These are phyloP conservation scores for Calonectria naviculata DNA, from an alignment of 2,329 filamentous ascomycete species.

Conservation along the genomic window DNA sequence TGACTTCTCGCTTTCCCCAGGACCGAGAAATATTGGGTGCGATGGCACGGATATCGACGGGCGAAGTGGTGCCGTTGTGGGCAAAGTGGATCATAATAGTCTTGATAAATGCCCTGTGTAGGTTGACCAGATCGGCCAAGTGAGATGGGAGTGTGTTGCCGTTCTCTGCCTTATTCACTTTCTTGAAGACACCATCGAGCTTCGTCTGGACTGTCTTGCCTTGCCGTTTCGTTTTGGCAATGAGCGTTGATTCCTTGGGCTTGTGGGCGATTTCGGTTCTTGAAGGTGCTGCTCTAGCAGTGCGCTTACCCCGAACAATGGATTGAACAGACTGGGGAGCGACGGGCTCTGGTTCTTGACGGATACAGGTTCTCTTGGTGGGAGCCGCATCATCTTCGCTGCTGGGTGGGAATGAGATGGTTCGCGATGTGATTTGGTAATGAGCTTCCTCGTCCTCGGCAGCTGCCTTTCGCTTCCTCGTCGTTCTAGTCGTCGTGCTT, in stretches of 20 bases:
- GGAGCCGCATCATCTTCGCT: constrained; percentile 43
- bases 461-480: constrained; percentile 54
- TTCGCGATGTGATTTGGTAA: constrained; percentile 38
- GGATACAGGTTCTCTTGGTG: constrained; percentile 42
- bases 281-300: constrained; percentile 43
- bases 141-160: constrained; percentile 58
- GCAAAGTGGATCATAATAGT: constrained; percentile 76
- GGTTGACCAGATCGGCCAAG: constrained; percentile 68
- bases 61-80: constrained; percentile 72
- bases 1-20: constrained; percentile 79
- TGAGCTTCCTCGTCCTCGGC: constrained; percentile 40
- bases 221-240: constrained; percentile 44
- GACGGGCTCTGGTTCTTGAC: constrained; percentile 33
- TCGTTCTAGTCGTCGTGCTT: constrained; percentile 20
- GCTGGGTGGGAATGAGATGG: constrained; percentile 47
- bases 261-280: constrained; percentile 44
- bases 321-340: constrained; percentile 15
- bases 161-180: constrained; percentile 41
- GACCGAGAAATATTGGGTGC: constrained; percentile 72
- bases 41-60: constrained; percentile 72
- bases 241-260: constrained; percentile 44
- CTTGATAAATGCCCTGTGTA: constrained; percentile 76
- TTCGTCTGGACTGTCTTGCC: constrained; percentile 46
- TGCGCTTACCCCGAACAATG: constrained; percentile 44
- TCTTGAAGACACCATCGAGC: constrained; percentile 55